phyloP scores from a whole-genome alignment of 2,329 filamentous ascomycete genomes.

The Neofusicoccum cordaticola region DNA sequence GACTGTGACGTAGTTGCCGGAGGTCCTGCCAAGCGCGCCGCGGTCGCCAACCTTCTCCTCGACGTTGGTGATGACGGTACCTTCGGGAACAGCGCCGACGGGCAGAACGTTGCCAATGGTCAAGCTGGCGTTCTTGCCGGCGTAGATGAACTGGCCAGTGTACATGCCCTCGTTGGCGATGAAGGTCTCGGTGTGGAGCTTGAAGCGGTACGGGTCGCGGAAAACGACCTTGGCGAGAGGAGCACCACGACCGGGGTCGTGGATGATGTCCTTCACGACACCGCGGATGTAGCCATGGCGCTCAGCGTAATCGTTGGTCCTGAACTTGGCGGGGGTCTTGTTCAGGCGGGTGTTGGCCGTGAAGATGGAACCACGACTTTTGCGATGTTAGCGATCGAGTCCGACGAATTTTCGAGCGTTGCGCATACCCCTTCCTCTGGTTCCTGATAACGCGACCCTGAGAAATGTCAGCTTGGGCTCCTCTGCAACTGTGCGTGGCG shows the following conservation, averaged over 20 bases:
- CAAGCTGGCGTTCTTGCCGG: conserved; percentile 96
- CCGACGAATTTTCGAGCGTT: background rate
- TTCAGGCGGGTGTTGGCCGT: conserved; percentile 68
- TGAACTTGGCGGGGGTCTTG: conserved; percentile 94
- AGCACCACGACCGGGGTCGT: conserved; percentile 97
- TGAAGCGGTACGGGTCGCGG: conserved; percentile 98
- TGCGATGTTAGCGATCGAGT: conserved; percentile 30
- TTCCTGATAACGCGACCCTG: conserved; percentile 71
- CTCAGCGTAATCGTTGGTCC: conserved; percentile 94
- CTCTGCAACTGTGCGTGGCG: background rate
- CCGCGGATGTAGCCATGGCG: conserved; percentile 97
- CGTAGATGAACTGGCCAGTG: conserved; percentile 99
- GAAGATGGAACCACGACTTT: conserved; percentile 76
- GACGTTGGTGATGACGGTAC: conserved; percentile 98
- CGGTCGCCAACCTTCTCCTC: conserved; percentile 99
- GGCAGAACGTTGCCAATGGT: conserved; percentile 98
- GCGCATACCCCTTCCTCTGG: conserved; percentile 54
- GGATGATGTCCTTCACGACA: conserved; percentile 98
- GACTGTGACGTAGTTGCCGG: conserved; percentile 98
- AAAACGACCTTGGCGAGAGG: conserved; percentile 95
- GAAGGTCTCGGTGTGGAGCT: conserved; percentile 97
- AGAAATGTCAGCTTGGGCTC: conserved; percentile 8
- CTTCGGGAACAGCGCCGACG: conserved; percentile 90
- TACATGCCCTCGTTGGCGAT: conserved; percentile 99
- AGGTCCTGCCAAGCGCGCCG: conserved; percentile 92